A percentile compares a stretch with the other conserved stretches of the same genome.
Evolutionary conservation across 768 basidiomycete genomes (phyloP).

Genomic region (Tephrocybe sp.): DNA sequence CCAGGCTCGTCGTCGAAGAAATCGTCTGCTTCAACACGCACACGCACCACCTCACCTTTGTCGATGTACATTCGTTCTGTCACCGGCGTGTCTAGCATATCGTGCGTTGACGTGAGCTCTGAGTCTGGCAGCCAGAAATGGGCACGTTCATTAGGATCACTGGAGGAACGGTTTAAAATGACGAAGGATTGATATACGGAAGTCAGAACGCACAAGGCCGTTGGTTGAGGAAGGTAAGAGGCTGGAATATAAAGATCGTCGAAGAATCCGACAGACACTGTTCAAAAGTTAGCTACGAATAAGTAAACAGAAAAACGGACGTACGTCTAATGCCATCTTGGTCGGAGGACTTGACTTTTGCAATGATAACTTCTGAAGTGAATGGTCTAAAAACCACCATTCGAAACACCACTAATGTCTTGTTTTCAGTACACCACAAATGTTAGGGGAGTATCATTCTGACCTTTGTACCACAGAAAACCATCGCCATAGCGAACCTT

Average conservation of each 20-base stretch:
- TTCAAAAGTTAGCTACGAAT: background rate
- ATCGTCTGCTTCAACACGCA: slow-evolving; percentile 79
- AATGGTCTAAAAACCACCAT: slow-evolving; percentile 93
- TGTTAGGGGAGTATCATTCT: slow-evolving; percentile 11
- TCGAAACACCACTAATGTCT: slow-evolving; percentile 74
- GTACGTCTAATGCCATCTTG: slow-evolving; percentile 81
- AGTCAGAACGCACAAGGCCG: slow-evolving; percentile 62
- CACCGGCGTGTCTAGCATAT: slow-evolving; percentile 68
- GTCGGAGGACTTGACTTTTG: slow-evolving; percentile 85
- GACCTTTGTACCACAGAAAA: slow-evolving; percentile 92
- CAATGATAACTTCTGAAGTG: slow-evolving; percentile 84
- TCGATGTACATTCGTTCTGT: slow-evolving; percentile 81
- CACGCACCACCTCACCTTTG: slow-evolving; percentile 70
- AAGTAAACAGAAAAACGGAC: slow-evolving; percentile 23
- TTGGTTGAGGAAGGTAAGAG: slow-evolving; percentile 77
- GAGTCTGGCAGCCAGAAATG: slow-evolving; percentile 81
- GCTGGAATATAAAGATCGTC: slow-evolving; percentile 89
- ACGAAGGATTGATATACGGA: too few relatives aligned
- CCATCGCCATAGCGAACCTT: slow-evolving; percentile 95
- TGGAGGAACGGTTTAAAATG: slow-evolving; percentile 29
- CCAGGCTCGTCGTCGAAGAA: slow-evolving; percentile 88
- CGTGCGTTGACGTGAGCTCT: slow-evolving; percentile 50
- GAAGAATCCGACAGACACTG: slow-evolving; percentile 90
- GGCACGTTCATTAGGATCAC: slow-evolving; percentile 80
- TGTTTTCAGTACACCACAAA: slow-evolving; percentile 1